Evolutionary conservation across 345 rosid species (phyloP).

Genomic region (Luvunga scandens): DNA sequence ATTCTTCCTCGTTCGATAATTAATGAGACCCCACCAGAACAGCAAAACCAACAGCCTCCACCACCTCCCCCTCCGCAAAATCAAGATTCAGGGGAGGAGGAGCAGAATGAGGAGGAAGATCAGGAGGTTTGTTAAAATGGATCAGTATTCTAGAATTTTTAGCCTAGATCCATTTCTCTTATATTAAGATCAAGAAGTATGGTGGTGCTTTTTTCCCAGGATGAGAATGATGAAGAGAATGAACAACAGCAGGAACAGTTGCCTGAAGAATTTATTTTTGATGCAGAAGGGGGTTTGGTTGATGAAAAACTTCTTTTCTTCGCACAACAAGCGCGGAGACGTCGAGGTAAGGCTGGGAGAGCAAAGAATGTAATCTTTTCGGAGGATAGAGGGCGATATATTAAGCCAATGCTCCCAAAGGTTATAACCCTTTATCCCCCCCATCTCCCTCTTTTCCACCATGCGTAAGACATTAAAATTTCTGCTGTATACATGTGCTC

Average conservation of each 20-base stretch:
- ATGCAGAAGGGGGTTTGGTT: conserved; percentile 97
- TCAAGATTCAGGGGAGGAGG: conserved; percentile 75
- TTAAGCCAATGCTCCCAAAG: conserved; percentile 99
- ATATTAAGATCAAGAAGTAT: background rate
- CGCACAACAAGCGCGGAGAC: conserved; percentile 96
- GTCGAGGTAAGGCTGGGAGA: conserved; percentile 92
- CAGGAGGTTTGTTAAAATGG: conserved; percentile 48
- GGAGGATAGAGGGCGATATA: conserved; percentile 96
- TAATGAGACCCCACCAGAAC: conserved; percentile 80
- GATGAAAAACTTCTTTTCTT: conserved; percentile 97
- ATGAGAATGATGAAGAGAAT: conserved; percentile 75
- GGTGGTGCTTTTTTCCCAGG: conserved; percentile 41
- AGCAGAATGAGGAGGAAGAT: conserved; percentile 86
- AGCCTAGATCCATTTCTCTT: background rate
- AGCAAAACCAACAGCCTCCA: conserved; percentile 86
- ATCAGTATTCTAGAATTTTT: background rate
- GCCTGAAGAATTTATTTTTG: conserved; percentile 96
- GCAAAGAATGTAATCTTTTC: conserved; percentile 95
- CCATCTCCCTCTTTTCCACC: conserved; percentile 1
- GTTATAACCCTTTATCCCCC: conserved; percentile 32
- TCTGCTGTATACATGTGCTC: background rate
- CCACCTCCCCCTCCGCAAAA: conserved; percentile 97
- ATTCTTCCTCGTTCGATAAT: conserved; percentile 91
- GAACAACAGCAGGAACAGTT: conserved; percentile 90
- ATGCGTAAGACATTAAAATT: background rate